phyloP scores from a whole-genome alignment of 164 flowering plant species.

The Piper betle region DNA sequence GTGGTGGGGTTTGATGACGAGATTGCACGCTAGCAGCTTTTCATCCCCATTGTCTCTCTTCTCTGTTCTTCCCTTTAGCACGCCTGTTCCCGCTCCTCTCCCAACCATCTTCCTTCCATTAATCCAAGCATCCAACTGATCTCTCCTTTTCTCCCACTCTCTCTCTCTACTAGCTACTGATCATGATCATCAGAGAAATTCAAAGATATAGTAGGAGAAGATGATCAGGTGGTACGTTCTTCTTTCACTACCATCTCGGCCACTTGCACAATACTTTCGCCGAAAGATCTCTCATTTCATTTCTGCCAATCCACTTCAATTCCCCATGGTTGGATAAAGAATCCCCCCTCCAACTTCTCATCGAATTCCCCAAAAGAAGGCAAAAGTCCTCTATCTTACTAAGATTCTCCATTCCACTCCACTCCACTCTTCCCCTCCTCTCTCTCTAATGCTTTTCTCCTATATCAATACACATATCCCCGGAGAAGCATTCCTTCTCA shows the following conservation, averaged over 20 bases:
- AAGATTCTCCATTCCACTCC: conserved; percentile 4
- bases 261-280: conserved; percentile 10
- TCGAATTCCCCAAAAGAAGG: conserved; percentile 37
- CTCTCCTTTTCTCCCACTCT: neutral
- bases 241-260: conserved; percentile 3
- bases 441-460: conserved; percentile 5
- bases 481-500: neutral
- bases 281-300: conserved; percentile 5
- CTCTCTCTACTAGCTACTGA: conserved; percentile 13
- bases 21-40: conserved; percentile 85
- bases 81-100: conserved; percentile 68
- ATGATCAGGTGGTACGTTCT: conserved; percentile 6
- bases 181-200: too few relatives aligned
- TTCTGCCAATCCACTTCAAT: conserved; percentile 16
- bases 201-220: conserved; percentile 22
- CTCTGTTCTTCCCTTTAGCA: conserved; percentile 30
- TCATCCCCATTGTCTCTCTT: conserved; percentile 17
- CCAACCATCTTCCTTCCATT: conserved; percentile 12
- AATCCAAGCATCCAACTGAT: too few relatives aligned
- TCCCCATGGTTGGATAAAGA: conserved; percentile 4
- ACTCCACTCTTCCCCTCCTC: conserved; percentile 5
- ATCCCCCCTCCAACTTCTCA: conserved; percentile 22
- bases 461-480: too few relatives aligned
- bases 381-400: conserved; percentile 2
- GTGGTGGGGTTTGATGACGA: conserved; percentile 51